Evolutionary conservation across 495 filamentous ascomycete genomes (phyloP).

Genomic region (Talaromyces trachyspermus): DNA sequence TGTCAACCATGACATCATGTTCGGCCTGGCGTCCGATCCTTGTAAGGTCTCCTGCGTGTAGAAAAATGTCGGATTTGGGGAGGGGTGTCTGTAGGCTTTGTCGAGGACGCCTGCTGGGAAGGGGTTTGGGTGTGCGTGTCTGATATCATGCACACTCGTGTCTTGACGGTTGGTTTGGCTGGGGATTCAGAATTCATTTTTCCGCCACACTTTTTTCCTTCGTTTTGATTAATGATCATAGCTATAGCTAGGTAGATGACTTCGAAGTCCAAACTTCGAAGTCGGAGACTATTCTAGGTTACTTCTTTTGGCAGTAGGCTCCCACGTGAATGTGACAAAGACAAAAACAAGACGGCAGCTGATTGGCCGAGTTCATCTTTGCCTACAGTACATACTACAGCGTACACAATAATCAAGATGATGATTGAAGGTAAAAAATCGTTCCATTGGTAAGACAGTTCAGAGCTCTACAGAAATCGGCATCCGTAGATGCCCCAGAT

Average conservation of each 20-base stretch:
- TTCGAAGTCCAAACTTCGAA: too few relatives aligned
- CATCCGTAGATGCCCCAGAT: constrained; percentile 36
- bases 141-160: constrained; percentile 52
- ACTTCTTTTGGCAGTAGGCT: too few relatives aligned
- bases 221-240: background rate
- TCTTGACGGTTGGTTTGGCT: constrained; percentile 25
- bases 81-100: constrained; percentile 37
- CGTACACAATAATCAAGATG: background rate
- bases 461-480: constrained; percentile 39
- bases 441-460: constrained; percentile 35
- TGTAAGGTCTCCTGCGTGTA: constrained; percentile 73
- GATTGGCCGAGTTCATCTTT: too few relatives aligned
- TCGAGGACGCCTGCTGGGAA: constrained; percentile 15
- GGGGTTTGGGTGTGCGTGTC: constrained; percentile 52
- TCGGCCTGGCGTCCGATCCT: constrained; percentile 49
- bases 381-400: too few relatives aligned
- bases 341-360: too few relatives aligned
- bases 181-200: constrained; percentile 3
- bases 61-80: constrained; percentile 53
- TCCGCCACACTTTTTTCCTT: background rate
- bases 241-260: background rate
- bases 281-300: background rate
- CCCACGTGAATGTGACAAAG: too few relatives aligned
- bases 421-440: constrained; percentile 10
- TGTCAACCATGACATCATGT: constrained; percentile 42